Base-by-base conservation (phyloP, 1,284 basidiomycete genomes). In the Cryptococcus sp. region DNA sequence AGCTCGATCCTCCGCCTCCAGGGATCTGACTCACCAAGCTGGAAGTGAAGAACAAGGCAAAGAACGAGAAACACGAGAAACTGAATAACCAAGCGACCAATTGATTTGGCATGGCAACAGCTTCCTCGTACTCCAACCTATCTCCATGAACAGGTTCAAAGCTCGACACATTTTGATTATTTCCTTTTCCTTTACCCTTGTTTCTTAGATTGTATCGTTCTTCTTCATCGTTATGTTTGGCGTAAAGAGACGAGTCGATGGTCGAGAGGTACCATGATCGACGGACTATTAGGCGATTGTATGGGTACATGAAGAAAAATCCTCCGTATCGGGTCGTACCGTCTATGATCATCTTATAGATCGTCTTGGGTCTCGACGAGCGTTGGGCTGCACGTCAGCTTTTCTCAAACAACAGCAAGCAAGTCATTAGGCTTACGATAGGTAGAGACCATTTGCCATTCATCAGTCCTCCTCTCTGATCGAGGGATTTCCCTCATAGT, bases 81-180 rank as follows among this genome's bases (percentile, higher is more conserved):
- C 50, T 50, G 22, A 57, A 41, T 10, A 64, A 16, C n/a, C 49
- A 42, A 2, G 62, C 62, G 13, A 45, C 47, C 14, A 62, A 18
- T 14, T 50, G 50, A 11, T 51, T 48, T 1, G 59, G 58, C 25
- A 56, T 46, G 9, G 56, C 50, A 32, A 82, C 23, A 50, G 86
- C 87, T 72, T 93, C 90, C 46, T 83, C 80, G 67, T 92, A 92
- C 28, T 76, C 76, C 75, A 91, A 88, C 2, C 79, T 63, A 1
- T 81, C 74, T 5, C 86, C 87, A 61, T 90, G 88, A 18, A 52
- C 45, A 14, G 65, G 63, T 36, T 50, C 48, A 28, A 28, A 28
- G 4, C 28, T 11, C 11, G 28, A 28, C 32, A 34, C 32, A 9
- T 34, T 16, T 16, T 16, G 32, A 34, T 9, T 34, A 9, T 16